Evolutionary conservation across 352 stramenopile species (phyloP).

Genomic region (Pythium utonaiense): DNA sequence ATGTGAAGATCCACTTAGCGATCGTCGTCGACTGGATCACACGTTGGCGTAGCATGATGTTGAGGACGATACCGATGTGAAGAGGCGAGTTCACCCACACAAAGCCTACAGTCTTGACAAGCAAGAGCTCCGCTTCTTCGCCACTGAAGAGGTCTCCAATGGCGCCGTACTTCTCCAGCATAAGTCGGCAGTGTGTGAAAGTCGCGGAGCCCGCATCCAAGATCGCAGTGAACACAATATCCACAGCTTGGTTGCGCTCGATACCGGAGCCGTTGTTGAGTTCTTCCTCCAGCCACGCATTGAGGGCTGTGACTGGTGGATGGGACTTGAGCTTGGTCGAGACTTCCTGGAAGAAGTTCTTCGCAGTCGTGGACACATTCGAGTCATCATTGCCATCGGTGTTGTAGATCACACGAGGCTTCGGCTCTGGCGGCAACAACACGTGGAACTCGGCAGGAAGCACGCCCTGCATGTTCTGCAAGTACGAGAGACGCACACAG

Average conservation of each 20-base stretch:
- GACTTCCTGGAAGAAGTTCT: conserved; percentile 54
- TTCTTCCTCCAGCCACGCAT: conserved; percentile 62
- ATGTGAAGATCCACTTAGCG: conserved; percentile 73
- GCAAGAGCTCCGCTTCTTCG: conserved; percentile 45
- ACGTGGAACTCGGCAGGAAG: conserved; percentile 75
- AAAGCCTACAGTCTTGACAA: conserved; percentile 64
- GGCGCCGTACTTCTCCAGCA: conserved; percentile 77
- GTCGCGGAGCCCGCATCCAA: conserved; percentile 73
- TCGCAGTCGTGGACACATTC: conserved; percentile 23
- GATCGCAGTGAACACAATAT: conserved; percentile 76
- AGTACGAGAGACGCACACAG: conserved; percentile 80
- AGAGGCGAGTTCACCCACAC: conserved; percentile 84
- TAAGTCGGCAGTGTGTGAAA: conserved; percentile 78
- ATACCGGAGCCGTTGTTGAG: conserved; percentile 34
- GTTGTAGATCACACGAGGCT: conserved; percentile 66
- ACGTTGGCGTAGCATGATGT: conserved; percentile 73
- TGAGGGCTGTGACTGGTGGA: conserved; percentile 42
- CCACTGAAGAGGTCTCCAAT: conserved; percentile 42
- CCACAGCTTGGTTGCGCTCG: conserved; percentile 43
- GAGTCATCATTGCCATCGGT: conserved; percentile 27
- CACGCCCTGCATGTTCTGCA: conserved; percentile 79
- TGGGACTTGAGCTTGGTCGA: conserved; percentile 71
- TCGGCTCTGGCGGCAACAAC: conserved; percentile 65
- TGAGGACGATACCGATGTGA: conserved; percentile 77
- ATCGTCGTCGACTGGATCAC: conserved; percentile 70